Evolutionary conservation across 2,329 filamentous ascomycete genomes (phyloP).

Genomic region (Coniosporium tulheliwenetii): DNA sequence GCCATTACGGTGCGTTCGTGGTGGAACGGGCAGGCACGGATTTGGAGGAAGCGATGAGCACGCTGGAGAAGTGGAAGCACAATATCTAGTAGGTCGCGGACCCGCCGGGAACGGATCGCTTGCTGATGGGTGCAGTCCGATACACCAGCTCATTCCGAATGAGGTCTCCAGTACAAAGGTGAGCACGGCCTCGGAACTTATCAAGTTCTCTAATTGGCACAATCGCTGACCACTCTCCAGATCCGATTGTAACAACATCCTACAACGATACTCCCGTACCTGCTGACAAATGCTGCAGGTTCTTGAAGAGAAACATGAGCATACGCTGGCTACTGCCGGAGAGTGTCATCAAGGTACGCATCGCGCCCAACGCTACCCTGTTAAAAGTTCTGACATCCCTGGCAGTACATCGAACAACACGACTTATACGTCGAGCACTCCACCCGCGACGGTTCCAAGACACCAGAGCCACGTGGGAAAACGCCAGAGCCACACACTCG

Average conservation of each 20-base stretch:
- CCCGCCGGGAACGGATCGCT: too few relatives aligned
- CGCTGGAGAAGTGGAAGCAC: constrained; percentile 64
- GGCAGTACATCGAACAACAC: constrained; percentile 19
- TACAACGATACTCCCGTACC: too few relatives aligned
- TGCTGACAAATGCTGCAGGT: constrained; percentile 24
- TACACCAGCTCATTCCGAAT: constrained; percentile 61
- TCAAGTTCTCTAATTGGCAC: too few relatives aligned
- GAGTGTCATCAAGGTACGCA: constrained; percentile 44
- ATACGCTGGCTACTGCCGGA: constrained; percentile 64
- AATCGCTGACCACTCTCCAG: too few relatives aligned
- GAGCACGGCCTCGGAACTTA: too few relatives aligned
- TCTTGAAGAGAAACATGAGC: constrained; percentile 65
- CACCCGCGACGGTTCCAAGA: constrained; percentile 9
- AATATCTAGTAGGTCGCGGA: constrained; percentile 45
- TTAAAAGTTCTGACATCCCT: background rate
- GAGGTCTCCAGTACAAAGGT: constrained; percentile 75
- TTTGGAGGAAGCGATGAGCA: constrained; percentile 73
- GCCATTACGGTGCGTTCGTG: constrained; percentile 70
- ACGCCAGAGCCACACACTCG: too few relatives aligned
- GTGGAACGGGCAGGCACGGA: constrained; percentile 68
- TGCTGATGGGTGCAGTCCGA: too few relatives aligned
- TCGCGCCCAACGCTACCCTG: background rate
- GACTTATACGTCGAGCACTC: constrained; percentile 10
- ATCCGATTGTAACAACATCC: too few relatives aligned
- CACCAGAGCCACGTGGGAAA: background rate